phyloP scores from a whole-genome alignment of 139 green algal species.

The Monoraphidium neglectum region DNA sequence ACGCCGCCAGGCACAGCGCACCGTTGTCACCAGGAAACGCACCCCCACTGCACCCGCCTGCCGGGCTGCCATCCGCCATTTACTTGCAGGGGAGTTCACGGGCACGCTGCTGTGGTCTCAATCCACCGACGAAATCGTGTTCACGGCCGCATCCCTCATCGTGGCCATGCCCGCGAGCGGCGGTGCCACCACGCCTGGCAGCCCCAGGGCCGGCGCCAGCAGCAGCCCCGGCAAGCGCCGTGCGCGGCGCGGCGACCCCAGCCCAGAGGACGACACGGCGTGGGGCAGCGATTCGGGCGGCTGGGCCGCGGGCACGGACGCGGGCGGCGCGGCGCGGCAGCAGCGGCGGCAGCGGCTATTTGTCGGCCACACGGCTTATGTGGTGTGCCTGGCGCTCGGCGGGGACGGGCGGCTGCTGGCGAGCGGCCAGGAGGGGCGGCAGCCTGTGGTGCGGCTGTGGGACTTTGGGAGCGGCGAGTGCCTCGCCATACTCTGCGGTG shows the following conservation, averaged over 20 bases:
- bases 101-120: slow-evolving; percentile 51
- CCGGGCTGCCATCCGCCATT: too few species aligned
- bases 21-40: too few species aligned
- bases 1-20: too few species aligned
- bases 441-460: slow-evolving; percentile 74
- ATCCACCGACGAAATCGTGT: slow-evolving; percentile 61
- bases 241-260: background rate
- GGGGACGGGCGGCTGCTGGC: slow-evolving; percentile 57
- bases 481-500: slow-evolving; percentile 56
- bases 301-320: background rate
- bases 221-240: background rate
- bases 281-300: background rate
- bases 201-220: slow-evolving; percentile 1
- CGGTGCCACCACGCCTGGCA: slow-evolving; percentile 6
- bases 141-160: slow-evolving; percentile 37
- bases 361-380: slow-evolving; percentile 57
- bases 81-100: slow-evolving; percentile 60
- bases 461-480: slow-evolving; percentile 55
- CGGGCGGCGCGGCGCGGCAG: background rate
- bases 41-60: too few species aligned
- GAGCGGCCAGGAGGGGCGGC: slow-evolving; percentile 71
- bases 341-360: slow-evolving; percentile 60
- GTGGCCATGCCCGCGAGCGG: background rate
- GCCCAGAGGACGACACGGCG: too few species aligned
- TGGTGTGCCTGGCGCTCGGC: slow-evolving; percentile 62